phyloP scores from a whole-genome alignment of 2,329 filamentous ascomycete species.

The Calonectria pteridis region DNA sequence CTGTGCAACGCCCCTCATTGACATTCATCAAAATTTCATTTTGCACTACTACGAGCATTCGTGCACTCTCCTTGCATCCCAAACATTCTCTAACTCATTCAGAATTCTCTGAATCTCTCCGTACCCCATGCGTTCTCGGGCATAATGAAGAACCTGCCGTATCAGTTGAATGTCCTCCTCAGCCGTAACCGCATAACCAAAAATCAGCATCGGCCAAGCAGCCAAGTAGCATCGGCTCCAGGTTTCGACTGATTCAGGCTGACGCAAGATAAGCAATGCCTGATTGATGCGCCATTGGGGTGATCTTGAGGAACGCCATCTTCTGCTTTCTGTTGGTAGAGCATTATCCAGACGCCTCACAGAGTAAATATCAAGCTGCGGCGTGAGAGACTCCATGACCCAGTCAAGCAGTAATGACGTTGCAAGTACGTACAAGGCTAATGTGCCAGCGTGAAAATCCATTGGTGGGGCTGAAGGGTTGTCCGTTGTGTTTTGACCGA shows the following conservation, averaged over 20 bases:
- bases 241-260: slow-evolving; percentile 11
- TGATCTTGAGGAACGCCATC: neutral
- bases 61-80: neutral
- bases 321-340: too few species aligned
- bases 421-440: slow-evolving; percentile 6
- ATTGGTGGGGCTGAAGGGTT: neutral
- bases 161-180: slow-evolving; percentile 19
- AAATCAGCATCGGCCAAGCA: slow-evolving; percentile 28
- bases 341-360: too few species aligned
- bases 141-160: neutral
- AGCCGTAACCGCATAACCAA: slow-evolving; percentile 20
- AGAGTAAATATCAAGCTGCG: neutral
- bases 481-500: neutral
- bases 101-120: slow-evolving; percentile 2
- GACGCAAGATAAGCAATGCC: slow-evolving; percentile 7
- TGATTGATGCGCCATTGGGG: neutral
- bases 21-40: neutral
- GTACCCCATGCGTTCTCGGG: neutral
- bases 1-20: neutral
- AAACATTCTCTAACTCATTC: neutral
- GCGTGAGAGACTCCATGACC: neutral
- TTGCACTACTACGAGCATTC: too few species aligned
- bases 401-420: slow-evolving; percentile 18
- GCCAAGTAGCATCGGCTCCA: slow-evolving; percentile 23
- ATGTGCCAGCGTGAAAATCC: neutral